phyloP scores from a whole-genome alignment of 2,329 filamentous ascomycete genomes.

The Trichoderma brevicompactum region DNA sequence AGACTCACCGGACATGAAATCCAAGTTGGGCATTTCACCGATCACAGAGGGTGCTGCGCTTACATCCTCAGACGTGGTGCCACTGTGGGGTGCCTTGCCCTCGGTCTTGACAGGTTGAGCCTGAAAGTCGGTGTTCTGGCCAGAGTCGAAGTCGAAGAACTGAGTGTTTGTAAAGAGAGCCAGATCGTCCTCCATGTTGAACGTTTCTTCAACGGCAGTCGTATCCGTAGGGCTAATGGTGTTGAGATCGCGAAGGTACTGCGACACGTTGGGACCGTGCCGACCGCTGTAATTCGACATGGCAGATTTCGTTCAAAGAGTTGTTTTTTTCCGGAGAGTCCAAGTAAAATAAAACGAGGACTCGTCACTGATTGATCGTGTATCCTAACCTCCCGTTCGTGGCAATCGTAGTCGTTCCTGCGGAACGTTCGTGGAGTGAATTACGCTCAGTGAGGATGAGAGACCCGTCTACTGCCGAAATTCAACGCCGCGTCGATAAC shows the following conservation, averaged over 20 bases:
- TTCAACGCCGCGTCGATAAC: neutral
- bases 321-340: neutral
- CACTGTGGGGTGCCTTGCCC: slow-evolving; percentile 40
- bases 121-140: slow-evolving; percentile 63
- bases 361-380: slow-evolving; percentile 1
- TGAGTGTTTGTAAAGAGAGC: slow-evolving; percentile 81
- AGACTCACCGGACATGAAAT: slow-evolving; percentile 58
- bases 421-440: neutral
- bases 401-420: neutral
- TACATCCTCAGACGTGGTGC: slow-evolving; percentile 46
- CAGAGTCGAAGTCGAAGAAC: slow-evolving; percentile 78
- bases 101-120: slow-evolving; percentile 53
- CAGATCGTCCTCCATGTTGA: slow-evolving; percentile 71
- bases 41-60: slow-evolving; percentile 48
- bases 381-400: neutral
- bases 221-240: slow-evolving; percentile 65
- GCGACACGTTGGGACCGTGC: slow-evolving; percentile 83
- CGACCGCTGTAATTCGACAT: slow-evolving; percentile 80
- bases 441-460: neutral
- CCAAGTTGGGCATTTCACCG: slow-evolving; percentile 52
- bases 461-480: neutral
- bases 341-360: no score
- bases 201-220: slow-evolving; percentile 58
- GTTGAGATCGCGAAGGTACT: slow-evolving; percentile 87
- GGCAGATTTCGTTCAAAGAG: slow-evolving; percentile 22